Percentiles rank a stretch among this genome's conserved stretches.
Conservation (phyloP, 257 asterid species). For the Hygrophila difformis region DNA sequence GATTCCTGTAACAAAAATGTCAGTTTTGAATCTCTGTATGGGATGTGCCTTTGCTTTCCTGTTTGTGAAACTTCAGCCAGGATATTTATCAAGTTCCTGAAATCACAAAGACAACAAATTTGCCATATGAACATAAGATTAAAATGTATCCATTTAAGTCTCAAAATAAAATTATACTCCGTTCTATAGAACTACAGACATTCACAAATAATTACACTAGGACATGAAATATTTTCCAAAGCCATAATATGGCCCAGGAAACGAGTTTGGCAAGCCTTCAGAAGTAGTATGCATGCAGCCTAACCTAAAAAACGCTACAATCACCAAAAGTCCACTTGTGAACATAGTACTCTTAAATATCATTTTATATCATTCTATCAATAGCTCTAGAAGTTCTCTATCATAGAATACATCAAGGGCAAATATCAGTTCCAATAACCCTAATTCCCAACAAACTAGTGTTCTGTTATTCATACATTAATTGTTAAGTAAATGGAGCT, state of each 20-base stretch:
- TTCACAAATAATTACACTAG: too few relatives aligned
- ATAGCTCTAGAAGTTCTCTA: too few relatives aligned
- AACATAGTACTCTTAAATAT: too few relatives aligned
- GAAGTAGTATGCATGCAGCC: neutral
- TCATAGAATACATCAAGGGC: too few relatives aligned
- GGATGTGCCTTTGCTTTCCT: slow-evolving; percentile 95
- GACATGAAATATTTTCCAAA: neutral
- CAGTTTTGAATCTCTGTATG: slow-evolving; percentile 94
- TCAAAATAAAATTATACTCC: too few relatives aligned
- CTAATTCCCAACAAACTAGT: too few relatives aligned
- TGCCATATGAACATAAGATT: slow-evolving; percentile 13
- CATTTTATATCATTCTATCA: too few relatives aligned
- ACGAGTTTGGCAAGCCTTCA: neutral
- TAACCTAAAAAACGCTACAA: neutral
- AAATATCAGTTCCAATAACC: too few relatives aligned
- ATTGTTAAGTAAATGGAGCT: too few relatives aligned
- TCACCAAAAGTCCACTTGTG: neutral
- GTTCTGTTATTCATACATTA: too few relatives aligned
- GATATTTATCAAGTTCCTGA: slow-evolving; percentile 91
- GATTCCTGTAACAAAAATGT: slow-evolving; percentile 97
- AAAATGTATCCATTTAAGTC: too few relatives aligned
- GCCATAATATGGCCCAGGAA: neutral
- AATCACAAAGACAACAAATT: slow-evolving; percentile 18
- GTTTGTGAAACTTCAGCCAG: slow-evolving; percentile 95
- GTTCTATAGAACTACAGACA: too few relatives aligned